Percentiles rank a stretch among this genome's conserved stretches.
Conservation (phyloP, 2,329 filamentous ascomycete genomes). For the Aspergillus amoenus region DNA sequence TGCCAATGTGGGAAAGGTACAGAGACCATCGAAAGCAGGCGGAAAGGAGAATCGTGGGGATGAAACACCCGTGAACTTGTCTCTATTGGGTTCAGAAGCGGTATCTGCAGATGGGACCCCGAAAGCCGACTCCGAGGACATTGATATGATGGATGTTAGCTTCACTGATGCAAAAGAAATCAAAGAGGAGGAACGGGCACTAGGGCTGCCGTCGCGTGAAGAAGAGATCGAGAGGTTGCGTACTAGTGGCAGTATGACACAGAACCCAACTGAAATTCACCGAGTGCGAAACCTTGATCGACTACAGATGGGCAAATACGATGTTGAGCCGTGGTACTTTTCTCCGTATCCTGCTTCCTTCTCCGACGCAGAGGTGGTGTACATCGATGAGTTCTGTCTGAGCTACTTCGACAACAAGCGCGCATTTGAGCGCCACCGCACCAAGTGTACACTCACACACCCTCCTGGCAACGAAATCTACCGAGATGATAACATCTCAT, state of each 20-base stretch:
- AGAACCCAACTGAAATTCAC: conserved; percentile 95
- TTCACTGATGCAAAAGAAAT: conserved; percentile 25
- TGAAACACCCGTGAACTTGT: conserved; percentile 34
- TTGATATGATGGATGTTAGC: conserved; percentile 44
- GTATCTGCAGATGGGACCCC: conserved; percentile 42
- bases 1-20: conserved; percentile 45
- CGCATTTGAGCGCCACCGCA: conserved; percentile 79
- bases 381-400: conserved; percentile 96
- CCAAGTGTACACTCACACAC: conserved; percentile 87
- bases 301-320: conserved; percentile 88
- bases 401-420: conserved; percentile 83
- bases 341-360: conserved; percentile 92
- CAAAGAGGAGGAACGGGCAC: conserved; percentile 40
- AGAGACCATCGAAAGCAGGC: conserved; percentile 55
- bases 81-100: conserved; percentile 34
- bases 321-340: conserved; percentile 98
- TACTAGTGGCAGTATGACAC: conserved; percentile 95
- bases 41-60: conserved; percentile 61
- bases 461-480: conserved; percentile 98
- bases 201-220: conserved; percentile 60
- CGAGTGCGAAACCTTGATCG: conserved; percentile 92
- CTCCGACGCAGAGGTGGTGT: conserved; percentile 83
- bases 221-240: conserved; percentile 96
- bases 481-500: conserved; percentile 82
- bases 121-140: conserved; percentile 39